Evolutionary conservation across 306 rosid species (phyloP), one percentile per base, ranked within the genome.

Genomic region (Macrotyloma uniflorum): DNA sequence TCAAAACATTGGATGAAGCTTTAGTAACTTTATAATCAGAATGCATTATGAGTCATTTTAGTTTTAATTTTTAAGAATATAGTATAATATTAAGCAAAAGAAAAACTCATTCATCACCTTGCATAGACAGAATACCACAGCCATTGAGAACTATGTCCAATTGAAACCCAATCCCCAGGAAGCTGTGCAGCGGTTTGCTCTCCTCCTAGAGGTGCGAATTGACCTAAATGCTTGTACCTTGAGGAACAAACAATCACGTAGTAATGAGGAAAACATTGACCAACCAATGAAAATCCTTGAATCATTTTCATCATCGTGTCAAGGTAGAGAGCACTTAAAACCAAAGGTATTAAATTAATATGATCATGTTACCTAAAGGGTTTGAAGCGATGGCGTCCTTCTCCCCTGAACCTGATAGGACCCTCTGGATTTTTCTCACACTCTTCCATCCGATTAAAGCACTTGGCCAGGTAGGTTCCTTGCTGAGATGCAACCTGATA

Each of bases 121-220:
- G 98, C 93, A 80, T 94, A 94, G 45, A 92, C 91, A 74, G 98
- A 94, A 82, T 94, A 94, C 98, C 98, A 94, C 66, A 94, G 85
- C 98, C 98, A 94, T 88, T 94, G 98, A 66, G 77, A 12, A 85
- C 98, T 94, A 32, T 79, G 93, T 76, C 98, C 98, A 67, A 94
- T 92, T 20, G 97, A 94, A 24, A 94, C 95, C 95, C 97, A 91
- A 72, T 94, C 98, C 11, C 97, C 96, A 12, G 98, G 98, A 82
- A 94, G 97, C 66, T 94, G 98, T 20, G 98, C 98, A 23, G 98
- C 98, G 75, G 98, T 85, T 83, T 94, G 93, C 77, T 94, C 98
- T 74, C 98, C 98, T 53, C 98, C 98, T 66, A 94, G 76, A 38
- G 98, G 98, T 71, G 98, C 98, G 9, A 94, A 94, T 79, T 94